Evolutionary conservation across 31 red algal genomes (phyloP), one percentile per base, ranked within the genome.

Genomic region (Odonthalia washingtoniensis): DNA sequence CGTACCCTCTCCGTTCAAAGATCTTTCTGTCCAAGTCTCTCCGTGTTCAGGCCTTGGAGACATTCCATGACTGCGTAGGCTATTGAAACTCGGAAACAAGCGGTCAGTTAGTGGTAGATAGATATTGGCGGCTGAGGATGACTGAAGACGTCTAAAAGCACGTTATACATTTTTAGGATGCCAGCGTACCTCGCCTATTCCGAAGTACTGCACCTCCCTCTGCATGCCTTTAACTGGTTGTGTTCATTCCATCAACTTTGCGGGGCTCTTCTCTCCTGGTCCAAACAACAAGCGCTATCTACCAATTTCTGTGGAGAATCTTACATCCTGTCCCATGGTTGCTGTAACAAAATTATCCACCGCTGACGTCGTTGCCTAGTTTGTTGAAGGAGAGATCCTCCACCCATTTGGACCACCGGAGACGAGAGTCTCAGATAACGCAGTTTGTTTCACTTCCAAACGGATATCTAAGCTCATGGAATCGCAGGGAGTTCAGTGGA

Each of bases 381-480:
- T 80, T 46, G 45, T 80, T 2, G 76, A 80, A 26, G 12, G 43
- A 36, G 76, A 80, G 28, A 80, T 62, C 76, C 4, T 65, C 39
- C 45, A 61, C 45, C 39, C 46, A 2, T 80, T 80, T 32, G 76
- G 76, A 2, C 43, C 76, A 12, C 76, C 76, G 43, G 30, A 61
- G 76, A 80, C 76, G 4, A 80, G 49, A 5, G 4, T 80, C 76
- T 80, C 76, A 5, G 43, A 80, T 26, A 80, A 80, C 6, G 76
- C 42, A 4, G 46, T 3, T n/a, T 80, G 76, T 26, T 80, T 80
- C 43, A 62, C 76, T 31, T 27, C 76, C 44, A 28, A 40, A 6
- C n/a, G 5, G 28, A 3, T 80, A 27, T 28, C 30, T 46, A 27
- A 80, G 28, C 45, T 53, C 28, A 80, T 80, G 76, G 43, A 49